These are phyloP conservation scores for Clarireedia hainanense DNA, from an alignment of 2,329 filamentous ascomycete genomes.

Conservation along the genomic window DNA sequence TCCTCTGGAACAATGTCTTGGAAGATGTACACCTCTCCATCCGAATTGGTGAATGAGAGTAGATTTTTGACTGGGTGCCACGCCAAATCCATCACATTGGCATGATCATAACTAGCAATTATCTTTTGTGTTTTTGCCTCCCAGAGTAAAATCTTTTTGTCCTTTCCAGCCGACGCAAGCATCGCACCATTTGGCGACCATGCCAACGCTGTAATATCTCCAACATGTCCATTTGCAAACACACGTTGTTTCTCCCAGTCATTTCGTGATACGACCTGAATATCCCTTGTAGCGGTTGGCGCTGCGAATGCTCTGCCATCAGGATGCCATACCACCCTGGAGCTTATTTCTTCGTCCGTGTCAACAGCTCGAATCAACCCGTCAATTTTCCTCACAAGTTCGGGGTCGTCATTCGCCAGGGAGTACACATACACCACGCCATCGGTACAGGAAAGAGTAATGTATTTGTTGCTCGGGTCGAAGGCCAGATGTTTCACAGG, in stretches of 20 bases:
- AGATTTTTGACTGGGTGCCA: slow-evolving; percentile 92
- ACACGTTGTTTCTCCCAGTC: slow-evolving; percentile 82
- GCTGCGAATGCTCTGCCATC: slow-evolving; percentile 87
- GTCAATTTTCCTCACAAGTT: slow-evolving; percentile 76
- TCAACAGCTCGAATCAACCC: slow-evolving; percentile 77
- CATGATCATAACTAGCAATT: slow-evolving; percentile 68
- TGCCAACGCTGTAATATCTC: slow-evolving; percentile 75
- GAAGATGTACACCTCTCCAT: slow-evolving; percentile 90
- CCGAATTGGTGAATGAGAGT: slow-evolving; percentile 82
- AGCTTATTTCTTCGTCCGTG: slow-evolving; percentile 66
- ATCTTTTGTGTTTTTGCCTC: slow-evolving; percentile 81
- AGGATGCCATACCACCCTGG: slow-evolving; percentile 81
- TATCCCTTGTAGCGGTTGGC: slow-evolving; percentile 71
- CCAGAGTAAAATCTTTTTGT: slow-evolving; percentile 72
- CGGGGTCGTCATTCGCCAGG: slow-evolving; percentile 66
- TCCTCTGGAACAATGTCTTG: slow-evolving; percentile 58
- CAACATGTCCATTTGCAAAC: slow-evolving; percentile 73
- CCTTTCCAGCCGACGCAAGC: slow-evolving; percentile 62
- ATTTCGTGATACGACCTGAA: slow-evolving; percentile 78
- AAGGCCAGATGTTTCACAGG: slow-evolving; percentile 90
- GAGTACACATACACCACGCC: slow-evolving; percentile 89
- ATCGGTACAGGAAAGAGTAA: slow-evolving; percentile 80
- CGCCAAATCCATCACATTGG: slow-evolving; percentile 74
- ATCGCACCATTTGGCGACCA: slow-evolving; percentile 96
- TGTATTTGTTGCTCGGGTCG: slow-evolving; percentile 67